Percentiles rank a stretch among this genome's conserved stretches.
phyloP scores from a whole-genome alignment of 352 stramenopile genomes.

The Poterioochromonas sp. region DNA sequence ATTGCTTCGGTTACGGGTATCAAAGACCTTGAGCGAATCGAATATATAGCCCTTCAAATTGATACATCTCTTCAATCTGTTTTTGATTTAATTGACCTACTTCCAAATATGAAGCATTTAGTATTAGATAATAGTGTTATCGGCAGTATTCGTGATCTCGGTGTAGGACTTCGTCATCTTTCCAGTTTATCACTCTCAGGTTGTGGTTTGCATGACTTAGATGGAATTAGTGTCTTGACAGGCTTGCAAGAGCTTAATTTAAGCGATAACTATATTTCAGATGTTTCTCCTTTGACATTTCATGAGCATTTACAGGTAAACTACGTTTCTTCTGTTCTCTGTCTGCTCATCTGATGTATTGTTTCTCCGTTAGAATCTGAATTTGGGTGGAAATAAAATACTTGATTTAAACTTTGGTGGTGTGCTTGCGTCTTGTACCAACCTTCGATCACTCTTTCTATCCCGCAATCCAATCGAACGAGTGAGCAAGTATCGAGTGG shows the following conservation, averaged over 20 bases:
- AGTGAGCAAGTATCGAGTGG: constrained; percentile 50
- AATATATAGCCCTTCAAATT: constrained; percentile 55
- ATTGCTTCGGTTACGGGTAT: constrained; percentile 50
- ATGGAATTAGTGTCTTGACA: constrained; percentile 67
- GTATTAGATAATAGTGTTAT: constrained; percentile 56
- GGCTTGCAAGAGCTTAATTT: constrained; percentile 63
- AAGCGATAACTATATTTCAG: constrained; percentile 60
- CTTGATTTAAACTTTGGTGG: constrained; percentile 62
- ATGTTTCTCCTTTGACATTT: constrained; percentile 68
- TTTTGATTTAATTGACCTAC: constrained; percentile 60
- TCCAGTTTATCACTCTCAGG: constrained; percentile 56
- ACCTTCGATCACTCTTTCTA: constrained; percentile 57
- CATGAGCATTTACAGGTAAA: constrained; percentile 64
- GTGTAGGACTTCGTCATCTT: constrained; percentile 61
- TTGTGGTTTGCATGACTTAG: constrained; percentile 62
- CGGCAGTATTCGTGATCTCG: constrained; percentile 64
- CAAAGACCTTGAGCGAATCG: constrained; percentile 55
- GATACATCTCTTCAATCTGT: constrained; percentile 67
- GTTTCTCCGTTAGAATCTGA: constrained; percentile 47
- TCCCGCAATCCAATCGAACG: constrained; percentile 57
- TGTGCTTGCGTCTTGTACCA: constrained; percentile 57
- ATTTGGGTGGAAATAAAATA: constrained; percentile 61
- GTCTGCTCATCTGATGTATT: too few relatives aligned
- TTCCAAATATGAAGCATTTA: constrained; percentile 61
- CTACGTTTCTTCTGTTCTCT: neutral